These are phyloP conservation scores for Salix koriyanagi DNA, from an alignment of 345 rosid species.

Conservation along the genomic window DNA sequence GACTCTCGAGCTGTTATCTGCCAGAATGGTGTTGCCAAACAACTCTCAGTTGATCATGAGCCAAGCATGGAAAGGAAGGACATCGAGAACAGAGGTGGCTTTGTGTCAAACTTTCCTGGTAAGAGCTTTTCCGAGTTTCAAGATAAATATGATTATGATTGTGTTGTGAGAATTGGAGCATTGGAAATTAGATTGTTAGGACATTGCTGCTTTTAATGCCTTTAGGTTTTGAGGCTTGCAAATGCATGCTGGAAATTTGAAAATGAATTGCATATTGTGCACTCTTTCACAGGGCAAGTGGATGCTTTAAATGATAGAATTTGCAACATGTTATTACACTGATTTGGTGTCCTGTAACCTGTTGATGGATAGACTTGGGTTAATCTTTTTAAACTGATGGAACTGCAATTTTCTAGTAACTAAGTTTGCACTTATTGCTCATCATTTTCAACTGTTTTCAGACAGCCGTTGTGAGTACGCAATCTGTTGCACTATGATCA, in stretches of 20 bases:
- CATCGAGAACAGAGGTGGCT: conserved; percentile 83
- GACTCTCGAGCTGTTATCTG: conserved; percentile 88
- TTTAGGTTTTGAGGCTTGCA: neutral
- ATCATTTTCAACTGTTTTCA: neutral
- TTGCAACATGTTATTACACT: neutral
- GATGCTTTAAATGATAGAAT: neutral
- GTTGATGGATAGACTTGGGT: neutral
- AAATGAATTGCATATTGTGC: neutral
- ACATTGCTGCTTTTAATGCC: neutral
- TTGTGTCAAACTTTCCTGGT: conserved; percentile 88
- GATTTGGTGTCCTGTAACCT: neutral
- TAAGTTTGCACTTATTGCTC: neutral
- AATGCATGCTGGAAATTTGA: neutral
- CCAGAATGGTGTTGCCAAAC: conserved; percentile 64
- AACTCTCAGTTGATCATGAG: conserved; percentile 85
- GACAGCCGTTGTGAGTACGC: neutral
- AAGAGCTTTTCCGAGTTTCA: conserved; percentile 3
- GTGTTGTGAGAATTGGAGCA: neutral
- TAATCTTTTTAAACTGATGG: neutral
- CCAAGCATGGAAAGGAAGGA: conserved; percentile 59
- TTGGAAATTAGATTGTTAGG: neutral
- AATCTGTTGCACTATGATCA: neutral
- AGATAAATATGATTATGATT: neutral
- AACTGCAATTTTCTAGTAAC: neutral
- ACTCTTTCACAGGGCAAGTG: neutral